Base-by-base conservation (phyloP, 2,329 filamentous ascomycete genomes). In the Trichophyton verrucosum region DNA sequence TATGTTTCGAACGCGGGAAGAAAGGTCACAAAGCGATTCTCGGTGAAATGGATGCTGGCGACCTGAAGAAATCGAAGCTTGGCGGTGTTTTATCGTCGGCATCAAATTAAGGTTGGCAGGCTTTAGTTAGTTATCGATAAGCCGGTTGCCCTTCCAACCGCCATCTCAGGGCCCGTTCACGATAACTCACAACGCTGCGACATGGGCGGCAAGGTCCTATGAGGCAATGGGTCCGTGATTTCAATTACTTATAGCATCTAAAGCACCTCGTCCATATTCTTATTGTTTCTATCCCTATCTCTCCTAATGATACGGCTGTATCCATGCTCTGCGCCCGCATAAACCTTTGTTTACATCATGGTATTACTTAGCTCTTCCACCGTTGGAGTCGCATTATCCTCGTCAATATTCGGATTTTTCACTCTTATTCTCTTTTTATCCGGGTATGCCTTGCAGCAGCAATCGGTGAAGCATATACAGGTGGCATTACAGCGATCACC, bases 381-480 rank as follows among this genome's bases (percentile, higher is more conserved):
- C 13, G 73, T 78, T 42, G 76, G 76, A 13, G 69, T 73, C 46
- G 72, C 75, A 38, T 61, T 78, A 62, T 77, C 76, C 24, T 71
- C 74, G 40, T 71, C 72, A 3, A 69, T 78, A 24, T 87, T 96
- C 62, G 77, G 89, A 64, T 72, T 88, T 27, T 96, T 89, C 74
- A 95, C 91, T 2, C 73, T 86, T 42, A 82, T 91, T 3, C 84
- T 96, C 27, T 96, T 96, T 73, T 79, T 96, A 36, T 90, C 88
- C 58, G 91, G 91, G 68, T 96, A 95, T 72, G 82, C 86, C 2
- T 81, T 96, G 59, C 91, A 96, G 69, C 91, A 96, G 73, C 84
- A 89, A 67, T 94, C 90, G 0, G 83, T 96, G 3, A 82, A 82
- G 64, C 86, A 86, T 67, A 81, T 96, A 36, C 88, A 92, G 68